Percentiles rank a stretch among this genome's conserved stretches.
phyloP scores from a whole-genome alignment of 2,329 filamentous ascomycete genomes.

The Trichophyton schoenleinii region DNA sequence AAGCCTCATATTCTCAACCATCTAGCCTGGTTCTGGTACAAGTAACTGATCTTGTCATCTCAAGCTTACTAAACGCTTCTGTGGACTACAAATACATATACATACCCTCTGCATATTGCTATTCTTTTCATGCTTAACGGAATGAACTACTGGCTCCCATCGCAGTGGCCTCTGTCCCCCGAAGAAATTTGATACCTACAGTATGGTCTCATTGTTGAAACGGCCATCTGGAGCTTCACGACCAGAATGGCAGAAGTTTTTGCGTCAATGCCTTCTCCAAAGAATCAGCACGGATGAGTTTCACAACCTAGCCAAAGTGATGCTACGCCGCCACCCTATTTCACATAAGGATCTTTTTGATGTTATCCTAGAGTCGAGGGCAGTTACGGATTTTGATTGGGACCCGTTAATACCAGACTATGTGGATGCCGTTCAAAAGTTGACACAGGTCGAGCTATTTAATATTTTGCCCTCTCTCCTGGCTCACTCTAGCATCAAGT shows the following conservation, averaged over 20 bases:
- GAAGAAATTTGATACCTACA: neutral
- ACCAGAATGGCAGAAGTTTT: constrained; percentile 11
- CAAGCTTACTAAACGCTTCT: neutral
- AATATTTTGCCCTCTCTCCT: constrained; percentile 24
- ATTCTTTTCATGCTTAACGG: neutral
- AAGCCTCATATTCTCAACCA: neutral
- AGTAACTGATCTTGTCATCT: neutral
- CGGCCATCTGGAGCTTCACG: neutral
- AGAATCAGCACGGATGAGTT: constrained; percentile 22
- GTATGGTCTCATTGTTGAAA: neutral
- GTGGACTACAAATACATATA: neutral
- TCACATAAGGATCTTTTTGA: constrained; percentile 24
- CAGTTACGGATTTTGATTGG: constrained; percentile 25
- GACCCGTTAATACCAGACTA: constrained; percentile 33
- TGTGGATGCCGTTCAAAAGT: constrained; percentile 27
- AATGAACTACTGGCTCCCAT: neutral
- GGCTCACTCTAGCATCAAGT: constrained; percentile 26
- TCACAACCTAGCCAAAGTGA: constrained; percentile 24
- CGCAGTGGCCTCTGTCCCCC: neutral
- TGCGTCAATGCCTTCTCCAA: constrained; percentile 10
- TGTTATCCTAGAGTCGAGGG: constrained; percentile 24
- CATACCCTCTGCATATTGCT: neutral
- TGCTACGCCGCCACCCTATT: constrained; percentile 23
- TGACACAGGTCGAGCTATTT: constrained; percentile 23
- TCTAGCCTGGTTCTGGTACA: neutral